phyloP scores from a whole-genome alignment of 495 filamentous ascomycete genomes.

The Copromyces sp. region DNA sequence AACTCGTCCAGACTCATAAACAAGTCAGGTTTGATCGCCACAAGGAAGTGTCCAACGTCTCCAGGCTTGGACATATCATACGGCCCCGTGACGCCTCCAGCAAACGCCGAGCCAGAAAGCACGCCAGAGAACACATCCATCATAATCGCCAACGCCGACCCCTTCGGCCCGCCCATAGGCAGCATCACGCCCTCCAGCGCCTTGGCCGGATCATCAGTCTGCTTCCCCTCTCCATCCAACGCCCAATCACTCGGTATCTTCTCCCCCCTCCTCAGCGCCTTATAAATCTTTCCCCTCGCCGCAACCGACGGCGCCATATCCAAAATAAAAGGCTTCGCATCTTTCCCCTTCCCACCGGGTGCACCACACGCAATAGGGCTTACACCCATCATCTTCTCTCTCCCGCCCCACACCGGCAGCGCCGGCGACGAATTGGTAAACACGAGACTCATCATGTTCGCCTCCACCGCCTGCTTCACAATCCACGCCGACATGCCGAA shows the following conservation, averaged over 20 bases:
- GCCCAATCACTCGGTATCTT: conserved; percentile 69
- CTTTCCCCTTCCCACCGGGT: conserved; percentile 41
- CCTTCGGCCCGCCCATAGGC: conserved; percentile 72
- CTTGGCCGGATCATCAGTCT: conserved; percentile 54
- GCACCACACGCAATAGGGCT: conserved; percentile 71
- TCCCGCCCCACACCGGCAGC: conserved; percentile 62
- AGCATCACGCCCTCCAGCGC: conserved; percentile 66
- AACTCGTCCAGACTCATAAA: conserved; percentile 66
- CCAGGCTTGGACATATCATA: conserved; percentile 59
- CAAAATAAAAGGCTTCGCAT: conserved; percentile 48
- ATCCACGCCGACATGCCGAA: conserved; percentile 76
- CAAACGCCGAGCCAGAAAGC: conserved; percentile 57
- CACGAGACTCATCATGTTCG: conserved; percentile 62
- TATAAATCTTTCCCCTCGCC: conserved; percentile 67
- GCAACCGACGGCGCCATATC: conserved; percentile 72
- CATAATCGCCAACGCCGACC: conserved; percentile 62
- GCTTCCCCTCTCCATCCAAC: conserved; percentile 56
- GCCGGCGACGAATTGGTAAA: conserved; percentile 74
- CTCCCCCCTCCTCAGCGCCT: conserved; percentile 59
- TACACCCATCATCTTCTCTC: conserved; percentile 58
- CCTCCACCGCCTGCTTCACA: conserved; percentile 62
- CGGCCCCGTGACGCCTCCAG: conserved; percentile 58
- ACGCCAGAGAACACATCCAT: conserved; percentile 82
- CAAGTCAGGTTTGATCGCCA: conserved; percentile 66
- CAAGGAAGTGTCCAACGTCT: conserved; percentile 67